A percentile compares a stretch with the other conserved stretches of the same genome.
Evolutionary conservation across 2,329 filamentous ascomycete species (phyloP).

Genomic region (Grosmannia serpens): DNA sequence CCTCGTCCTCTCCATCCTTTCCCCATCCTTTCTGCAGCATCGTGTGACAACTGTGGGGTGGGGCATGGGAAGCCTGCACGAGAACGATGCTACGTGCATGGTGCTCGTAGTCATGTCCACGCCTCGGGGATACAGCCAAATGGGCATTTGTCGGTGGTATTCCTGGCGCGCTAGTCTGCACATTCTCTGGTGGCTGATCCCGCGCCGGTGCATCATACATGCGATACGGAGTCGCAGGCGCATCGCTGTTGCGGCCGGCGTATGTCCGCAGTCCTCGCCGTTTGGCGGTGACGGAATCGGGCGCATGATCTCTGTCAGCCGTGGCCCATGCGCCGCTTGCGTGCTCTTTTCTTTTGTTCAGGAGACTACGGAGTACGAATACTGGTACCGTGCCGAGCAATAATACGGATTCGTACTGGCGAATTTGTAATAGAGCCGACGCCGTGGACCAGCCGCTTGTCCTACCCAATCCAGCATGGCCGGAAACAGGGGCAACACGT

Average conservation of each 20-base stretch:
- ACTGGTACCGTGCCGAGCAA: too few relatives aligned
- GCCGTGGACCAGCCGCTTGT: too few relatives aligned
- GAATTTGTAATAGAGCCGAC: too few relatives aligned
- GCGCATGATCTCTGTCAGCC: neutral
- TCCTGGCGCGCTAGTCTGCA: conserved; percentile 2
- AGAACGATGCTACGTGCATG: too few relatives aligned
- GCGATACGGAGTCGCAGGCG: too few relatives aligned
- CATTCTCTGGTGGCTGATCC: neutral
- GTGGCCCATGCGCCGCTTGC: neutral
- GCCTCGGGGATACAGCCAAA: conserved; percentile 12
- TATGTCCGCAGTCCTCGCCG: neutral
- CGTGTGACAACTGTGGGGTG: neutral
- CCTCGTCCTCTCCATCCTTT: neutral
- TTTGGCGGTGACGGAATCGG: neutral
- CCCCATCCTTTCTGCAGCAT: neutral
- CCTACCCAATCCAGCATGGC: too few relatives aligned
- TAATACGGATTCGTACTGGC: neutral
- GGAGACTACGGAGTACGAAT: neutral
- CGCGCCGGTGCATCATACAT: too few relatives aligned
- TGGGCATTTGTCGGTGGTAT: conserved; percentile 19
- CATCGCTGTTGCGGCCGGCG: too few relatives aligned
- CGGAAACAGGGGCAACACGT: too few relatives aligned
- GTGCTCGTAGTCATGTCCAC: too few relatives aligned
- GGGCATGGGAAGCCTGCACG: neutral
- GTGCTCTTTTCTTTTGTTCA: neutral